Base-by-base conservation (phyloP, 352 stramenopile species). In the Phytophthora chlamydospora region DNA sequence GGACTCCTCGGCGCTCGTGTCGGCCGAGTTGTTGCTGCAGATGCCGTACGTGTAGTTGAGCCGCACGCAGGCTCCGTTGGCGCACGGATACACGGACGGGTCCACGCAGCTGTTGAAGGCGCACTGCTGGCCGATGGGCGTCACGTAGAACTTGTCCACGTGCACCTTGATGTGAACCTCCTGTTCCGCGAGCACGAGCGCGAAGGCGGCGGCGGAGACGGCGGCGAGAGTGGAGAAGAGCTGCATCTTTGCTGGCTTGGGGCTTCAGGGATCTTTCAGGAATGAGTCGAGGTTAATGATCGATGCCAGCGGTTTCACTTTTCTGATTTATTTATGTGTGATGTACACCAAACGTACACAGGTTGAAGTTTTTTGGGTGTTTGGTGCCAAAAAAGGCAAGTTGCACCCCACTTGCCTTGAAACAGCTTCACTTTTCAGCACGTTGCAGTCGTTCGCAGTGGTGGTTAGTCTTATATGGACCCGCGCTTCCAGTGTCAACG, bases 81-180 rank as follows among this genome's bases (percentile, higher is more conserved):
- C 58, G 60, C 80, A 89, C 39, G 78, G 80, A 45, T 90, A 88
- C 62, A 85, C 50, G 19, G 68, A 70, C 11, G 80, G 73, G 41
- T 88, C 77, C 36, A 83, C 69, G 41, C 65, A 76, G 53, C 48
- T 75, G 64, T 88, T 77, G 68, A 83, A 90, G 27, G 76, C 74
- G 66, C 80, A 88, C 52, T 84, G 80, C 14, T 78, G 29, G 57
- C 80, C 80, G 38, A 85, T 61, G 13, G 73, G 65, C 43, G 71
- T 83, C 50, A 89, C 68, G 68, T 82, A 83, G 49, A 89, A 72
- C 62, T 85, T 85, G 56, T 71, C 38, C 53, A 81, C 50, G 46
- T 62, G 66, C 47, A 85, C 21, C 39, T 75, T 67, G 17, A 85
- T 54, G 51, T 76, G 60, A n/a, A 66, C 64, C 34, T 71, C 31